Percentiles rank a stretch among this genome's conserved stretches.
Conservation (phyloP, 768 basidiomycete genomes). For the Hygrocybe coccinea region DNA sequence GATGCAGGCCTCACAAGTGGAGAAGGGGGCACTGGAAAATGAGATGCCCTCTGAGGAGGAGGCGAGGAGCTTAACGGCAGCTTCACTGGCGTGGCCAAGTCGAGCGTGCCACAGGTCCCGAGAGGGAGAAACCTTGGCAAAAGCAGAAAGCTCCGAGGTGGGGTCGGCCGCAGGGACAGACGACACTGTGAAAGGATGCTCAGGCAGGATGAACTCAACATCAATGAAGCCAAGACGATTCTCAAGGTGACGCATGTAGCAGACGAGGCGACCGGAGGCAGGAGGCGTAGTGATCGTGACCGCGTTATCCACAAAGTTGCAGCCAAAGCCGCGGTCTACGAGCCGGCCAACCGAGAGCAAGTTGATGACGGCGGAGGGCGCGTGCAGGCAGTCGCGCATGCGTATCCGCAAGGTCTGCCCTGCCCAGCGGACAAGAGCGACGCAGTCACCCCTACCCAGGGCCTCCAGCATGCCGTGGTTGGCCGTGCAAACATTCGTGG, state of each 20-base stretch:
- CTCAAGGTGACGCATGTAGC: neutral
- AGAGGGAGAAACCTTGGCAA: slow-evolving; percentile 1
- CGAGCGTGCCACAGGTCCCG: slow-evolving; percentile 23
- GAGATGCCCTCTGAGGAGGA: slow-evolving; percentile 17
- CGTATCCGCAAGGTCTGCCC: slow-evolving; percentile 4
- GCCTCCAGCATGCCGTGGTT: slow-evolving; percentile 15
- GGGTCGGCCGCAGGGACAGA: neutral
- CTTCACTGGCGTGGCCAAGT: slow-evolving; percentile 22
- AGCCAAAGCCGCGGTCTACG: slow-evolving; percentile 7
- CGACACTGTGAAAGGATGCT: neutral
- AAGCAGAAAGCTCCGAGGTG: neutral
- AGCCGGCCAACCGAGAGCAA: slow-evolving; percentile 21
- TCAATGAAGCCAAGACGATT: neutral
- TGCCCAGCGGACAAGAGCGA: neutral
- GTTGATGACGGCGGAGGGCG: slow-evolving; percentile 22
- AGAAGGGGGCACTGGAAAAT: slow-evolving; percentile 3
- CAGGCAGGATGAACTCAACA: neutral
- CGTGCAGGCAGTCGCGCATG: slow-evolving; percentile 21
- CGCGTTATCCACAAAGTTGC: slow-evolving; percentile 3
- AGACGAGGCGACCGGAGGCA: neutral
- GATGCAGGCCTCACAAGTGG: slow-evolving; percentile 20
- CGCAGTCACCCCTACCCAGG: slow-evolving; percentile 14
- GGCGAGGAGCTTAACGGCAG: slow-evolving; percentile 15
- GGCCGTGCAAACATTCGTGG: slow-evolving; percentile 13
- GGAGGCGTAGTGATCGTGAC: slow-evolving; percentile 7